Base-by-base conservation (phyloP, 805 yeast genomes). In the Ogataea philodendri region DNA sequence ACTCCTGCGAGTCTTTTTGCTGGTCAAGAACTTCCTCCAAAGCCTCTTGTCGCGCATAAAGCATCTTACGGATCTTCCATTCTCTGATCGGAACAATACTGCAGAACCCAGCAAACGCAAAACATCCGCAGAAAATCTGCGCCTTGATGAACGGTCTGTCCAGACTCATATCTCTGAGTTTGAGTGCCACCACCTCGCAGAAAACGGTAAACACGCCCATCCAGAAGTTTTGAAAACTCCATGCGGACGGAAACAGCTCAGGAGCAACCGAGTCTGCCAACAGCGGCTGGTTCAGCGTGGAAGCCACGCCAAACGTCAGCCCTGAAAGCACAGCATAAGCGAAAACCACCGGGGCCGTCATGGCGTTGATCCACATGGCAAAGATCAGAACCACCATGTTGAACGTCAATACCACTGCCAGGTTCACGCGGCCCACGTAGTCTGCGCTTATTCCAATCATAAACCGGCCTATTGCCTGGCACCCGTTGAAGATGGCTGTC, bases 51-150 rank as follows among this genome's bases (percentile, higher is more conserved):
- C 55, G 43, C 5, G 20, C 34, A 7, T 32, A 11, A 3, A 74
- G 37, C 42, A 62, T 58, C 19, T 63, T 53, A 32, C 65, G 51
- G 4, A 80, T 72, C 36, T 73, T 62, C 59, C 65, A 63, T 45
- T 77, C 81, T 45, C 88, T 63, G 19, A 75, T 54, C 0, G 73
- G 56, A 2, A 76, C 33, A 33, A 49, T 25, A 25, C 75, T 55
- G 15, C 76, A 35, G 1, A 74, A 3, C 3, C 71, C 55, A 0
- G 74, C 72, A 7, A 54, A 59, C 6, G 73, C 52, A 41, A 70
- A 76, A 30, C 71, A 60, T 2, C 85, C 86, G 5, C 78, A 72
- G 47, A 76, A 77, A 3, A 78, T 65, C 49, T 81, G 87, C 2
- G 83, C 67, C 45, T 77, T 69, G 19, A 74, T 57, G 49, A 72